phyloP scores from a whole-genome alignment of 106 monocot genomes.

The Gastrodia elata region DNA sequence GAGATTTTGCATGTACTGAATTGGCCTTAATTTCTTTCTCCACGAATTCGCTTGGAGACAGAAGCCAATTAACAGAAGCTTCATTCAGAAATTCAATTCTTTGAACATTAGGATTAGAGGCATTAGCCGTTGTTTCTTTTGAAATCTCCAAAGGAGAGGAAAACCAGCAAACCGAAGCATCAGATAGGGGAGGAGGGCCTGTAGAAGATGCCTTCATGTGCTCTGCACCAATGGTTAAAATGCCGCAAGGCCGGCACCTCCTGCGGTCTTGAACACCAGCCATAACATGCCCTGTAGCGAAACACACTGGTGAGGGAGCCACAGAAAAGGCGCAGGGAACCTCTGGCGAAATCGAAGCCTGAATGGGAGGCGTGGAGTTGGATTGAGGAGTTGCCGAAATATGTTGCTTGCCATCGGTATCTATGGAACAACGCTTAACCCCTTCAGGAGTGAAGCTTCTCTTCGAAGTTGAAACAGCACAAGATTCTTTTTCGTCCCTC shows the following conservation, averaged over 20 bases:
- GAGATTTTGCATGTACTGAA: not conserved
- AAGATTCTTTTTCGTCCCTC: constrained; percentile 8
- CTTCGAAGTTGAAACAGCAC: constrained; percentile 16
- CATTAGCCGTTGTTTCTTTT: not conserved
- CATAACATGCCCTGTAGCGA: constrained; percentile 78
- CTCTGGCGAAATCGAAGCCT: constrained; percentile 86
- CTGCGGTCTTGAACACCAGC: constrained; percentile 63
- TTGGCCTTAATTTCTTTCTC: not conserved
- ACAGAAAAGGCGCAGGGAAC: constrained; percentile 25
- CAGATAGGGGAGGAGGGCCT: constrained; percentile 20
- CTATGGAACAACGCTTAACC: constrained; percentile 3
- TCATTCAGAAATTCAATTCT: constrained; percentile 21
- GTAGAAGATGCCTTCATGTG: constrained; percentile 15
- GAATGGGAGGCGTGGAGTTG: constrained; percentile 66
- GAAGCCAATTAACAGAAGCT: constrained; percentile 56
- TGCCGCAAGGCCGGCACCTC: constrained; percentile 79
- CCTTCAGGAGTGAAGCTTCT: constrained; percentile 10
- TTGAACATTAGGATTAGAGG: constrained; percentile 6
- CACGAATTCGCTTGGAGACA: constrained; percentile 13
- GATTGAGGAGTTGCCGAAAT: constrained; percentile 25
- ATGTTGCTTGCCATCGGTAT: constrained; percentile 24
- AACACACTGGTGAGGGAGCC: constrained; percentile 59
- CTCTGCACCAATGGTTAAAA: constrained; percentile 43
- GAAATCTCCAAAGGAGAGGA: constrained; percentile 30
- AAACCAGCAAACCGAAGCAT: constrained; percentile 74